A percentile compares a stretch with the other conserved stretches of the same genome.
phyloP scores from a whole-genome alignment of 768 basidiomycete species.

The Leucocoprinus leucothites region DNA sequence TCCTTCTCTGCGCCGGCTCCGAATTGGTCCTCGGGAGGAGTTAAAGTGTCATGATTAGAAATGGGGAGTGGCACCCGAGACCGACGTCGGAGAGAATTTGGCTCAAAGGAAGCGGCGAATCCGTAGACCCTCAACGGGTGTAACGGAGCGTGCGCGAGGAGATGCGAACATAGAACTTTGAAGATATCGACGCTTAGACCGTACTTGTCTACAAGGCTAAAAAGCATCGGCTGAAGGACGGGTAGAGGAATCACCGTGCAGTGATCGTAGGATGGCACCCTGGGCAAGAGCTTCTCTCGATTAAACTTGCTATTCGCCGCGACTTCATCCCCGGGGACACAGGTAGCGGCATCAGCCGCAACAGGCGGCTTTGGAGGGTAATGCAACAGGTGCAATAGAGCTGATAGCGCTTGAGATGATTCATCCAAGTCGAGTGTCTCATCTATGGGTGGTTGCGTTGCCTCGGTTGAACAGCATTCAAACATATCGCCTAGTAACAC shows the following conservation, averaged over 20 bases:
- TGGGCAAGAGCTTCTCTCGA: conserved; percentile 6
- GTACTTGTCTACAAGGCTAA: conserved; percentile 66
- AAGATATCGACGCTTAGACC: conserved; percentile 44
- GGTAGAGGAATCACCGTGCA: conserved; percentile 61
- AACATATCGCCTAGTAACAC: conserved; percentile 61
- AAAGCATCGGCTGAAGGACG: conserved; percentile 50
- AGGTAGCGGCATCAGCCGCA: conserved; percentile 19
- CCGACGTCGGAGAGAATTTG: not conserved
- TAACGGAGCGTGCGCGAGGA: conserved; percentile 56
- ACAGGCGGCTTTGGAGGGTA: conserved; percentile 46
- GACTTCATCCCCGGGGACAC: conserved; percentile 21
- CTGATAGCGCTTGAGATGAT: conserved; percentile 39
- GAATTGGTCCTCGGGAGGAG: not conserved
- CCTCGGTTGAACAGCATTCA: conserved; percentile 41
- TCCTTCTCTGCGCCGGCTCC: conserved; percentile 5
- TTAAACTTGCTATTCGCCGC: conserved; percentile 24
- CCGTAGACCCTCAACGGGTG: conserved; percentile 65
- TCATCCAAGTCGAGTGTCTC: conserved; percentile 55
- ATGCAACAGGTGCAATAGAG: conserved; percentile 57
- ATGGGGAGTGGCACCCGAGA: not conserved
- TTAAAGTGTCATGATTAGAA: not conserved
- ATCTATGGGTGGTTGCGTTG: conserved; percentile 16
- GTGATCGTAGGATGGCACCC: conserved; percentile 29
- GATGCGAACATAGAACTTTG: conserved; percentile 44
- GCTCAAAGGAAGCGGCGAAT: conserved; percentile 34